These are phyloP conservation scores for Cladosporium sp. DNA, from an alignment of 2,329 filamentous ascomycete genomes.

Conservation along the genomic window DNA sequence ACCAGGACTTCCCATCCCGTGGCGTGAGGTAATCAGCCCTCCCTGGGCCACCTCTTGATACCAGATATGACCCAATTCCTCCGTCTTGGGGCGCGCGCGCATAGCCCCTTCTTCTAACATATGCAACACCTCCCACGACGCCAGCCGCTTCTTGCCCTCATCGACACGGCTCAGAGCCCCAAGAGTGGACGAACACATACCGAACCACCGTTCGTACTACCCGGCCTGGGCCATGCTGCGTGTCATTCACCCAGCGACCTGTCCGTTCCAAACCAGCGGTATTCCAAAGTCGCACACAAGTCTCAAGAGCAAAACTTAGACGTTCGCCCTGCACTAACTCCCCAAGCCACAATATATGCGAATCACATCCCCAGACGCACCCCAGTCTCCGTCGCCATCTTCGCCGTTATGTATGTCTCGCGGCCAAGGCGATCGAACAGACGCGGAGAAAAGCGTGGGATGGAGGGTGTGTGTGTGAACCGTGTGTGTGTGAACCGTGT, in stretches of 20 bases:
- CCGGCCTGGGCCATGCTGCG: background rate
- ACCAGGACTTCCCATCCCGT: background rate
- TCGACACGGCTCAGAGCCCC: background rate
- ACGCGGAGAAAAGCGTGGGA: conserved; percentile 3
- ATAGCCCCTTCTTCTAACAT: background rate
- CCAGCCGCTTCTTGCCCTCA: background rate
- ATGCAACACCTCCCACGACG: conserved; percentile 1
- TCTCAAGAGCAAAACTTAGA: background rate
- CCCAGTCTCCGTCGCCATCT: background rate
- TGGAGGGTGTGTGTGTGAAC: background rate
- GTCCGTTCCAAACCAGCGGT: conserved; percentile 3
- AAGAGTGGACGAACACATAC: background rate
- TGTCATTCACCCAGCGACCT: conserved; percentile 11
- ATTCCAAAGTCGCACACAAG: background rate
- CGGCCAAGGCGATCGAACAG: background rate
- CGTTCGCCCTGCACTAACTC: background rate
- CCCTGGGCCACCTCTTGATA: background rate
- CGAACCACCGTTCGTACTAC: conserved; percentile 12
- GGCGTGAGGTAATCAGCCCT: background rate
- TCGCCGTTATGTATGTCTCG: conserved; percentile 3
- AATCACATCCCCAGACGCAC: conserved; percentile 11
- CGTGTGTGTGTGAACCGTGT: background rate
- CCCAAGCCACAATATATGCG: background rate
- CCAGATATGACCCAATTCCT: background rate
- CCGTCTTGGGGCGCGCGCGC: conserved; percentile 5